Percentiles rank a stretch among this genome's conserved stretches.
These are phyloP conservation scores for Blyttiomyces sp. DNA, from an alignment of 371 early-diverging fungal genomes.

Conservation along the genomic window DNA sequence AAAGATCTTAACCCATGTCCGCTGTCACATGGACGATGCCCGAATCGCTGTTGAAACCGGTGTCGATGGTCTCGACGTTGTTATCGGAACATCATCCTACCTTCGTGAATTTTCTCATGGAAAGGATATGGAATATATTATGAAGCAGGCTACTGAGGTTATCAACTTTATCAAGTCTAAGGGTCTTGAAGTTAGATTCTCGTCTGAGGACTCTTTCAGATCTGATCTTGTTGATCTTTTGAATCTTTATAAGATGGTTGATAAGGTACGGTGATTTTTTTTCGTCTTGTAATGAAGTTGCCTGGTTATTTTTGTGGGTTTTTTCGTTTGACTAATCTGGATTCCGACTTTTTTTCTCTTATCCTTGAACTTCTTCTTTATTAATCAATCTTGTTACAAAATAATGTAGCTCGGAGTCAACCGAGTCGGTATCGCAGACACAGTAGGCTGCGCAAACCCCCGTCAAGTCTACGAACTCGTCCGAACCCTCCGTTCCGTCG, in stretches of 20 bases:
- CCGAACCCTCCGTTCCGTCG: conserved; percentile 86
- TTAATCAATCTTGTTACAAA: neutral
- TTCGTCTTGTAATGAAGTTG: neutral
- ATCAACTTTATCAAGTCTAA: conserved; percentile 89
- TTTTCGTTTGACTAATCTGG: neutral
- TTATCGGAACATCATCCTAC: conserved; percentile 92
- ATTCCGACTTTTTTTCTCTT: too few relatives aligned
- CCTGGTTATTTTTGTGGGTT: neutral
- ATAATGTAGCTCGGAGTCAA: conserved; percentile 76
- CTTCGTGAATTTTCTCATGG: conserved; percentile 95
- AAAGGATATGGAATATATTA: conserved; percentile 95
- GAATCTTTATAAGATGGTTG: conserved; percentile 89
- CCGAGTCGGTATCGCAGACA: conserved; percentile 97
- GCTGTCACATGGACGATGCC: conserved; percentile 98
- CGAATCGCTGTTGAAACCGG: conserved; percentile 90
- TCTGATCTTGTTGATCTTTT: conserved; percentile 92
- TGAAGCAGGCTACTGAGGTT: conserved; percentile 89
- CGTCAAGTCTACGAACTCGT: conserved; percentile 96
- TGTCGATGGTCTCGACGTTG: conserved; percentile 93
- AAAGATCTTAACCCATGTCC: conserved; percentile 86
- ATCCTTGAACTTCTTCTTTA: too few relatives aligned
- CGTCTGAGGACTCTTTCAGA: conserved; percentile 96
- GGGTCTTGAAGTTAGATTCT: conserved; percentile 95
- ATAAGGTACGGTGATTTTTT: conserved; percentile 73
- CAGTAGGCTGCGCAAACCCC: conserved; percentile 96